phyloP scores from a whole-genome alignment of 495 filamentous ascomycete species.

The Lasiosphaeriaceae sp. region DNA sequence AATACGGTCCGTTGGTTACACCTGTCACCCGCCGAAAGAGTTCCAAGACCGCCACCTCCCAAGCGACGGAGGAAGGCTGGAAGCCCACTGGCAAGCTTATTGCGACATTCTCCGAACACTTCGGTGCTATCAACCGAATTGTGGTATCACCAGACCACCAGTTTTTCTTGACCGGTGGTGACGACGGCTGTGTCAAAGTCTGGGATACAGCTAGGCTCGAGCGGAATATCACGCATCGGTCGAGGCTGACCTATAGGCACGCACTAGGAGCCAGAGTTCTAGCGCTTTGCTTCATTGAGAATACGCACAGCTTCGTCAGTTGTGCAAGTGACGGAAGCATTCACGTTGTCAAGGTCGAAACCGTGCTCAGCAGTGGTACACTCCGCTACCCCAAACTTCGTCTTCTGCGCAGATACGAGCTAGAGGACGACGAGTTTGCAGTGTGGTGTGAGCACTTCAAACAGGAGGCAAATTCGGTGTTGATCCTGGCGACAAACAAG shows the following conservation, averaged over 20 bases:
- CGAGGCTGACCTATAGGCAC: constrained; percentile 83
- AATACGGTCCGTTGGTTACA: constrained; percentile 78
- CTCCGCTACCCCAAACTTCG: constrained; percentile 75
- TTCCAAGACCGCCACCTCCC: constrained; percentile 43
- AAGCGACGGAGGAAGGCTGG: constrained; percentile 60
- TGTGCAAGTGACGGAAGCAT: constrained; percentile 88
- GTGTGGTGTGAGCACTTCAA: constrained; percentile 93
- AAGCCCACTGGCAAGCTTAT: constrained; percentile 79
- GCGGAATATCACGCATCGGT: constrained; percentile 79
- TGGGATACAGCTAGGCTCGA: constrained; percentile 93
- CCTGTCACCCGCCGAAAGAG: constrained; percentile 61
- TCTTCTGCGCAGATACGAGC: constrained; percentile 73
- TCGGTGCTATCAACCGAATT: constrained; percentile 74
- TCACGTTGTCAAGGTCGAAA: constrained; percentile 83
- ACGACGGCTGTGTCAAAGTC: constrained; percentile 87
- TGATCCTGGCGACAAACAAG: constrained; percentile 82
- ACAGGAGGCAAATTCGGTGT: constrained; percentile 69
- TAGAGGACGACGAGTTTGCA: constrained; percentile 70
- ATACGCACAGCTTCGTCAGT: constrained; percentile 88
- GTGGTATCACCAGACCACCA: constrained; percentile 82
- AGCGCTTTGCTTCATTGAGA: constrained; percentile 83
- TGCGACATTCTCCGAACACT: constrained; percentile 85
- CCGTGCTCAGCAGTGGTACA: constrained; percentile 52
- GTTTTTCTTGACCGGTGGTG: constrained; percentile 91
- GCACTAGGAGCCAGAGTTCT: constrained; percentile 65